A percentile compares a stretch with the other conserved stretches of the same genome.
phyloP scores from a whole-genome alignment of 148 eudicot species.

The Rhododendron griersonianum region DNA sequence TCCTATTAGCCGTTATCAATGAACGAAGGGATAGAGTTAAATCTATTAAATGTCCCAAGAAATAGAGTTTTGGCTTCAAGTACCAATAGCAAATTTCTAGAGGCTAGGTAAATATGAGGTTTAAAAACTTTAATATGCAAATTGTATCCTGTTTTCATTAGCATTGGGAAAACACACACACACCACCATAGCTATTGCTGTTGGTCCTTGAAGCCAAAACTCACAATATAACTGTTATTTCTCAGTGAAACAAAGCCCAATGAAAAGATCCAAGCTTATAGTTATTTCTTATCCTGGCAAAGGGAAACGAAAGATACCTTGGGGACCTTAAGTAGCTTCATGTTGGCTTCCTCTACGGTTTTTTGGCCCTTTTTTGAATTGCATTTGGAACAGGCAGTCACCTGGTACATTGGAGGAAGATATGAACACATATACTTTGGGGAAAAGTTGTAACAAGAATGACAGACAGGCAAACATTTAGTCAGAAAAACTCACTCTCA shows the following conservation, averaged over 20 bases:
- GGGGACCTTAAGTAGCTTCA: constrained; percentile 66
- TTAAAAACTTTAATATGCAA: neutral
- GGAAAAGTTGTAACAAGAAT: neutral
- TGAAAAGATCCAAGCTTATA: neutral
- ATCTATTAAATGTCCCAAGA: neutral
- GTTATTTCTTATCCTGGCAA: neutral
- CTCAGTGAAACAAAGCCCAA: neutral
- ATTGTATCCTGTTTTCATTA: neutral
- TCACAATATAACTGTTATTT: neutral
- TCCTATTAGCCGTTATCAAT: neutral
- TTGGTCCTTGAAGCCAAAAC: neutral
- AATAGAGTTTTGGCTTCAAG: neutral
- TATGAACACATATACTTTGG: neutral
- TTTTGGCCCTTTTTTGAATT: constrained; percentile 90
- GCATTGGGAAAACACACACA: neutral
- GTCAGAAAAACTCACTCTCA: neutral
- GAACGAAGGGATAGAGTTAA: neutral
- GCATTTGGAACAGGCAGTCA: constrained; percentile 86
- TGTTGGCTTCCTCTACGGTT: constrained; percentile 76
- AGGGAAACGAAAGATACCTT: constrained; percentile 46
- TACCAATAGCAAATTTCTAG: neutral
- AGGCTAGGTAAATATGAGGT: too few species aligned
- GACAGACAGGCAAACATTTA: neutral
- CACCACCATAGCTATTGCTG: neutral
- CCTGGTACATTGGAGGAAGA: constrained; percentile 36